Evolutionary conservation across 495 filamentous ascomycete species (phyloP).

Genomic region (Aspergillus diversus): DNA sequence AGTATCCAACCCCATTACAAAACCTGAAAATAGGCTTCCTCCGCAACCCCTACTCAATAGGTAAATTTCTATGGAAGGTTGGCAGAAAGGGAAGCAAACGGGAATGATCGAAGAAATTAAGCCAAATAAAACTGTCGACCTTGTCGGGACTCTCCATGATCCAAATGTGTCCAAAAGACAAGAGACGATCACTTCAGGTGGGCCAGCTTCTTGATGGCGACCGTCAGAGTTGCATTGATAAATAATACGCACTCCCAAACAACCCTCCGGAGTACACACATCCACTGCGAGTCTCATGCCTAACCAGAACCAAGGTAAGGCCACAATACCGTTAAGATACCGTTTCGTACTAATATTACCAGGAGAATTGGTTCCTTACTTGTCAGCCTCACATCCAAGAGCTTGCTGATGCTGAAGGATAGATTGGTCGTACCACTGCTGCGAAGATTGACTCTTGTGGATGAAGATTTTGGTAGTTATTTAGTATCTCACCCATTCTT

Average conservation of each 20-base stretch:
- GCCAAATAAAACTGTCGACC: background rate
- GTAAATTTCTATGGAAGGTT: background rate
- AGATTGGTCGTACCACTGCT: background rate
- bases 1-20: background rate
- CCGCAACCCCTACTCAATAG: background rate
- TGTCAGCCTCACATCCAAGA: conserved; percentile 11
- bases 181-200: conserved; percentile 3
- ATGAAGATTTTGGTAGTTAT: no score
- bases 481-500: no score
- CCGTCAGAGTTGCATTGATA: conserved; percentile 23
- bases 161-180: conserved; percentile 5
- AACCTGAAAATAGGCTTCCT: background rate
- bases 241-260: conserved; percentile 9
- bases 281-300: background rate
- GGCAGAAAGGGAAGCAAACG: background rate
- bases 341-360: conserved; percentile 11
- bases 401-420: background rate
- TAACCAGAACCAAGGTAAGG: background rate
- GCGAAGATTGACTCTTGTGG: background rate
- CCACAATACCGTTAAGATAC: conserved; percentile 12
- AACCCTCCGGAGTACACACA: no score
- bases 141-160: background rate
- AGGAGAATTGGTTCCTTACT: conserved; percentile 1
- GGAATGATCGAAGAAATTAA: background rate
- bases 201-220: background rate